Evolutionary conservation across 202 grass and related monocot species (phyloP).

Genomic region (Dendrocalamus latiflorus): DNA sequence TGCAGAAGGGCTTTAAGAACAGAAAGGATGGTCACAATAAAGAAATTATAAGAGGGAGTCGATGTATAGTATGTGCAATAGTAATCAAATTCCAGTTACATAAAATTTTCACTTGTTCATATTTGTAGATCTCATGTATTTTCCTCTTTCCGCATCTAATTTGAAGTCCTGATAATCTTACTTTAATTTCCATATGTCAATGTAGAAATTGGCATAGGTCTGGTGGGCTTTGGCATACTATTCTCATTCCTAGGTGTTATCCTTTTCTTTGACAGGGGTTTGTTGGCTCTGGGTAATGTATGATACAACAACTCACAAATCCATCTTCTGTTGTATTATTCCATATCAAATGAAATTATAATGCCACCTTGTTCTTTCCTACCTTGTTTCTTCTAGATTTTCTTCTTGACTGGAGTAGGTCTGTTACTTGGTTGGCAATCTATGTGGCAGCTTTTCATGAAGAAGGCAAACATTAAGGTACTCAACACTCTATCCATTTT

Average conservation of each 20-base stretch:
- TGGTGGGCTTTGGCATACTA: slow-evolving; percentile 83
- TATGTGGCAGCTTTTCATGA: slow-evolving; percentile 80
- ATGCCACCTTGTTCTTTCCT: too few species aligned
- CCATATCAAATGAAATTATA: too few species aligned
- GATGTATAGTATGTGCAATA: not conserved
- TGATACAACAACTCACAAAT: too few species aligned
- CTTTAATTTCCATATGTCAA: slow-evolving; percentile 20
- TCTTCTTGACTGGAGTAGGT: slow-evolving; percentile 68
- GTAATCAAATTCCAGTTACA: slow-evolving; percentile 18
- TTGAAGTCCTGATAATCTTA: not conserved
- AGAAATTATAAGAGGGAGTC: not conserved
- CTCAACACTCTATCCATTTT: not conserved
- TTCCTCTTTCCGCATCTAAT: not conserved
- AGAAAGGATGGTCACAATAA: not conserved
- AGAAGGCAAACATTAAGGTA: slow-evolving; percentile 84
- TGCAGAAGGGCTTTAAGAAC: not conserved
- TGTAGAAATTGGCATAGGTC: slow-evolving; percentile 88
- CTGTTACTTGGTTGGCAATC: slow-evolving; percentile 79
- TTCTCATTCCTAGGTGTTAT: slow-evolving; percentile 91
- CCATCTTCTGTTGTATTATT: too few species aligned
- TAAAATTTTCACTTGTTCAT: not conserved
- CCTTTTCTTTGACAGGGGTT: slow-evolving; percentile 90
- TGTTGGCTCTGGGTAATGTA: slow-evolving; percentile 97
- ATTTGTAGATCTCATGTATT: slow-evolving; percentile 2
- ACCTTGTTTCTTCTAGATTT: too few species aligned